Evolutionary conservation across 106 monocot species (phyloP).

Genomic region (Platanthera zijinensis): DNA sequence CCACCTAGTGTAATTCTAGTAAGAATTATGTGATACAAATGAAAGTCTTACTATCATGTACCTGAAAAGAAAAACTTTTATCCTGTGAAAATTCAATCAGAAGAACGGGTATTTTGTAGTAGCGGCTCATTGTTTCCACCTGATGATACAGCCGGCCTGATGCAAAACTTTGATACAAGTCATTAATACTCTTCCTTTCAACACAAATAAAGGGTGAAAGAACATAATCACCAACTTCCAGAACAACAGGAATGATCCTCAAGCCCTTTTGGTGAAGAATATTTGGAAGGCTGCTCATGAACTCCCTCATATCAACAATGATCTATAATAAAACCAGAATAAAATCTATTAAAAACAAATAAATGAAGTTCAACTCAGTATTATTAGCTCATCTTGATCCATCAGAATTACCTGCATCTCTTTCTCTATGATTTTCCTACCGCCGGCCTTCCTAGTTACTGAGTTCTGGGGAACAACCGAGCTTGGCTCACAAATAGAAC

Average conservation of each 20-base stretch:
- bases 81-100: conserved; percentile 98
- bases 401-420: conserved; percentile 69
- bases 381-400: background rate
- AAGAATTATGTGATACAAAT: background rate
- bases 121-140: conserved; percentile 88
- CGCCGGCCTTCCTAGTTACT: conserved; percentile 88
- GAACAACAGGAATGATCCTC: conserved; percentile 63
- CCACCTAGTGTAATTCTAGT: background rate
- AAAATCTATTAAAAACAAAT: background rate
- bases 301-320: conserved; percentile 99
- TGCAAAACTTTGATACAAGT: conserved; percentile 92
- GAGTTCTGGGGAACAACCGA: conserved; percentile 49
- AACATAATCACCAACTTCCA: conserved; percentile 97
- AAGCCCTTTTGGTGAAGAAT: conserved; percentile 96
- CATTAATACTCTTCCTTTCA: conserved; percentile 91
- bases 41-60: conserved; percentile 10
- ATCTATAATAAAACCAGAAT: conserved; percentile 33
- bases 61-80: conserved; percentile 98
- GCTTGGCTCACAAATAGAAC: conserved; percentile 33
- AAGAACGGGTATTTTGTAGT: conserved; percentile 92
- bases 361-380: background rate
- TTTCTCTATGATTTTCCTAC: conserved; percentile 62
- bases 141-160: conserved; percentile 95
- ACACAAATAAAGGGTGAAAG: conserved; percentile 97
- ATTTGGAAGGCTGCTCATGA: conserved; percentile 98